A percentile compares a stretch with the other conserved stretches of the same genome.
Conservation (phyloP, 495 filamentous ascomycete genomes). For the Melanomma pulvis-pyrius region DNA sequence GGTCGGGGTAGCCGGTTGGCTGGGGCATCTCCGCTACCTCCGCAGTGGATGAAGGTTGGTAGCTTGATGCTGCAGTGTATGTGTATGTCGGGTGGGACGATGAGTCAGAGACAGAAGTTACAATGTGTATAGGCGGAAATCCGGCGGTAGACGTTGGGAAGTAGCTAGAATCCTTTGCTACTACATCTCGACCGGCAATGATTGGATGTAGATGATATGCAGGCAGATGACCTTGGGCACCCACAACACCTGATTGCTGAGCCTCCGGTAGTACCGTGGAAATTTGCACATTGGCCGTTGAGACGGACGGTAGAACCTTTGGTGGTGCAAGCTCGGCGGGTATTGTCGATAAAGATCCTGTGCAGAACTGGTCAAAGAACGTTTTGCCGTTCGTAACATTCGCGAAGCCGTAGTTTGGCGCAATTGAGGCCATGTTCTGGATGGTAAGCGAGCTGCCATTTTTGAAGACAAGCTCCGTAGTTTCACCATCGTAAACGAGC, state of each 20-base stretch:
- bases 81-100: not conserved
- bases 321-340: not conserved
- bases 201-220: not conserved
- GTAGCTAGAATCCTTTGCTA: not conserved
- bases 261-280: not conserved
- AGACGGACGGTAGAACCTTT: not conserved
- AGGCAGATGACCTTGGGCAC: not conserved
- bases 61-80: not conserved
- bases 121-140: not conserved
- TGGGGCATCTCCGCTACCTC: not conserved
- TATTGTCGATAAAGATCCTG: conserved; percentile 1
- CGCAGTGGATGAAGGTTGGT: not conserved
- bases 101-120: not conserved
- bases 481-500: conserved; percentile 37
- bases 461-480: conserved; percentile 49
- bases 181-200: not conserved
- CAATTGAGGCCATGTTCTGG: conserved; percentile 47
- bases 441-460: conserved; percentile 46
- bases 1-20: conserved; percentile 23
- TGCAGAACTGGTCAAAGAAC: conserved; percentile 30
- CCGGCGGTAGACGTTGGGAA: not conserved
- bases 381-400: conserved; percentile 22
- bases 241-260: not conserved
- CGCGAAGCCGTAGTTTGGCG: conserved; percentile 5
- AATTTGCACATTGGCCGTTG: too few relatives aligned